Conservation (phyloP, 805 yeast genomes). For the Yamadazyma endophytica region DNA sequence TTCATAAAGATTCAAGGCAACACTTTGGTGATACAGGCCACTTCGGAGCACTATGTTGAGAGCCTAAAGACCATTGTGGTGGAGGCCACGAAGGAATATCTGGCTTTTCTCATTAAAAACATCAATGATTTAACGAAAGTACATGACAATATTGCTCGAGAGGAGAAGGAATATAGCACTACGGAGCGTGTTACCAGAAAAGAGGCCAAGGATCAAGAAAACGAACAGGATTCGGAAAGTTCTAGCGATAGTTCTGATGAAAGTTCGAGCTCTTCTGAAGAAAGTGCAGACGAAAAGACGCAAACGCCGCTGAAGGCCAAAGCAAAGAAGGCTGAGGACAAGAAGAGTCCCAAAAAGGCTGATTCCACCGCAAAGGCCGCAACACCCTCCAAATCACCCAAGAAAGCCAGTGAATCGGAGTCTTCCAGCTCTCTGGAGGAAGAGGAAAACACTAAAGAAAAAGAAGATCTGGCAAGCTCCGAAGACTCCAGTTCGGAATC, state of each 20-base stretch:
- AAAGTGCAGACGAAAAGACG: too few relatives aligned
- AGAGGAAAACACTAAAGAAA: conserved; percentile 5
- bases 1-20: conserved; percentile 18
- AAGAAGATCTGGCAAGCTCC: too few relatives aligned
- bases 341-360: neutral
- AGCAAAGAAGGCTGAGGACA: conserved; percentile 1
- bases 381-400: too few relatives aligned
- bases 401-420: too few relatives aligned
- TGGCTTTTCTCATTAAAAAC: conserved; percentile 16
- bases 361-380: too few relatives aligned
- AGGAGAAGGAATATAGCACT: conserved; percentile 3
- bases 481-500: too few relatives aligned
- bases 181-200: conserved; percentile 1
- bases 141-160: conserved; percentile 1
- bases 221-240: conserved; percentile 10
- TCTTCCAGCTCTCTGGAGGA: too few relatives aligned
- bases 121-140: conserved; percentile 16
- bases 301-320: too few relatives aligned
- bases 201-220: conserved; percentile 9
- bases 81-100: conserved; percentile 16
- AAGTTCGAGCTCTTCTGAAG: too few relatives aligned
- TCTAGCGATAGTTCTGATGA: too few relatives aligned
- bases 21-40: conserved; percentile 17
- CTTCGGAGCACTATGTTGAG: conserved; percentile 14
- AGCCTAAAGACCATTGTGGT: conserved; percentile 19